Conservation (phyloP, 495 filamentous ascomycete genomes). For the Alectoria sarmentosa region DNA sequence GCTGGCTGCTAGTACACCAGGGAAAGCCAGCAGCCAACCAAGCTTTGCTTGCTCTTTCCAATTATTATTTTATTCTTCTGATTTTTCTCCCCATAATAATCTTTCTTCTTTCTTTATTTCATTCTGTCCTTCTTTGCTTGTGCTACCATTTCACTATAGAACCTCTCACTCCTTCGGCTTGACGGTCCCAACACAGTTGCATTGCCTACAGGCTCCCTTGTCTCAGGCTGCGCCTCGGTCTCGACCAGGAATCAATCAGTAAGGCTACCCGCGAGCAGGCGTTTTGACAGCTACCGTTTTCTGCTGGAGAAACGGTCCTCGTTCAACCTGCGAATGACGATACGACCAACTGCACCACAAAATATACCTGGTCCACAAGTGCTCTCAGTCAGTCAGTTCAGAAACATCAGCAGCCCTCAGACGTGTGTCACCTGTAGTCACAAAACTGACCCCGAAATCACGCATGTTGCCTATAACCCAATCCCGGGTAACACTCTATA, state of each 20-base stretch:
- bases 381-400: not conserved
- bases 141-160: not conserved
- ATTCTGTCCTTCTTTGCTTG: not conserved
- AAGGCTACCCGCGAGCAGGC: conserved; percentile 1
- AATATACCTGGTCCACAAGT: not conserved
- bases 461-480: not conserved
- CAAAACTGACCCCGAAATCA: not conserved
- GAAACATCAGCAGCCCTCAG: not conserved
- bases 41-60: not conserved
- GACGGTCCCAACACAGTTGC: not conserved
- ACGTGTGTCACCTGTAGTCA: conserved; percentile 9
- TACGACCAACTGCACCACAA: not conserved
- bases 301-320: not conserved
- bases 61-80: not conserved
- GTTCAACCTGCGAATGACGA: not conserved
- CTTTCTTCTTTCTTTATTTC: not conserved
- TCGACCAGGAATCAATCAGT: conserved; percentile 1
- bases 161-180: not conserved
- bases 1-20: too few relatives aligned
- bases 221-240: conserved; percentile 10
- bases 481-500: not conserved
- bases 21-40: too few relatives aligned
- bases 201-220: not conserved
- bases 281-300: conserved; percentile 3
- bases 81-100: not conserved